phyloP scores from a whole-genome alignment of 2,329 filamentous ascomycete species.

The Botrytis byssoidea region DNA sequence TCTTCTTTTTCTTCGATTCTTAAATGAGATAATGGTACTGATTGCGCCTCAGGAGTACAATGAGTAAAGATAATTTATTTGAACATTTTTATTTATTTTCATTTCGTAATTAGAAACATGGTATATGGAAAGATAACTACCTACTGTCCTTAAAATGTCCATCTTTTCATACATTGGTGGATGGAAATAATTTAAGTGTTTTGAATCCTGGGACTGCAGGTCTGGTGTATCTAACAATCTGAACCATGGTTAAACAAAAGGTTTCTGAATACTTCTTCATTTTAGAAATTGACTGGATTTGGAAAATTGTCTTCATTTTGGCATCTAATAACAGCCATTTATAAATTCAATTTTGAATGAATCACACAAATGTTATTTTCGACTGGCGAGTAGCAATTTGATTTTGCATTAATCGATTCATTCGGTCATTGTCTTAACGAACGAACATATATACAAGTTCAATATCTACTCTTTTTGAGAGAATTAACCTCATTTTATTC shows the following conservation, averaged over 20 bases:
- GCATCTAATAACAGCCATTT: background rate
- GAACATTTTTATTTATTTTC: background rate
- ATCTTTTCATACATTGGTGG: background rate
- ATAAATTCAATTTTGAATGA: background rate
- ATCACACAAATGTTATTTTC: background rate
- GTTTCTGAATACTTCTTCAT: background rate
- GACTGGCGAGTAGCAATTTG: too few relatives aligned
- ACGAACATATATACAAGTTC: too few relatives aligned
- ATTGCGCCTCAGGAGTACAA: background rate
- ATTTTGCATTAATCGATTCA: too few relatives aligned
- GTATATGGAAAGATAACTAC: fast-evolving
- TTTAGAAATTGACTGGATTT: background rate
- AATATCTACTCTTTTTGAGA: background rate
- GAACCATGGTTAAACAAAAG: background rate
- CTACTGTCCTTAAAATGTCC: background rate
- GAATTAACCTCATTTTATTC: background rate
- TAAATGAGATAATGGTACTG: background rate
- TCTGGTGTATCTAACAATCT: background rate
- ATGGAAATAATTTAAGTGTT: background rate
- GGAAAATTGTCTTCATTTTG: background rate
- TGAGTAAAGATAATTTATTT: background rate
- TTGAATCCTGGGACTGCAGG: too few relatives aligned
- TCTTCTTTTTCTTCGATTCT: background rate
- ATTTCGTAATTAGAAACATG: too few relatives aligned
- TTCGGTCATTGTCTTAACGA: too few relatives aligned